Conservation (phyloP, 345 rosid genomes). For the Brassica rapa region DNA sequence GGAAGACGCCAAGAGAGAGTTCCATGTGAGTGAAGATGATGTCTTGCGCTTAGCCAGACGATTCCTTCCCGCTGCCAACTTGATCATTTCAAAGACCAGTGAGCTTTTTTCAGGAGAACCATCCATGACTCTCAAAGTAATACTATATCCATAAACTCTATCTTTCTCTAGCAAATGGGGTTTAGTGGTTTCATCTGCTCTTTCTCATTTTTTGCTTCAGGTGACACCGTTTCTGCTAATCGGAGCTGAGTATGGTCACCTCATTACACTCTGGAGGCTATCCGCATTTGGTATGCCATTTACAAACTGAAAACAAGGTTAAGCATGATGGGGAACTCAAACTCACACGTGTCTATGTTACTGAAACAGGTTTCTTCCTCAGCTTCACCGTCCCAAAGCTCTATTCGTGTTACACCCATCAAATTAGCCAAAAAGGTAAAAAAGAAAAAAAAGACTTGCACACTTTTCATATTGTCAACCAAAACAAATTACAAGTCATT, state of each 20-base stretch:
- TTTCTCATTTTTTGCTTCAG: conserved; percentile 38
- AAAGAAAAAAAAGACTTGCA: background rate
- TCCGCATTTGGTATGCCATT: conserved; percentile 60
- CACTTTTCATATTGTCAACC: conserved; percentile 6
- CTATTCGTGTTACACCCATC: conserved; percentile 61
- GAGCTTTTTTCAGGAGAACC: conserved; percentile 94
- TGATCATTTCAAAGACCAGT: conserved; percentile 62
- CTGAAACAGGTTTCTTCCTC: conserved; percentile 71
- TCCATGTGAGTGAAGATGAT: conserved; percentile 73
- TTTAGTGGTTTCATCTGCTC: conserved; percentile 2
- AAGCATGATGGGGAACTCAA: background rate
- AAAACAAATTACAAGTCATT: background rate
- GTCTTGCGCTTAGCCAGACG: conserved; percentile 59
- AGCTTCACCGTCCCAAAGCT: conserved; percentile 82
- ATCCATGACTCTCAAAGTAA: conserved; percentile 87
- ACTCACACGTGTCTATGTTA: conserved; percentile 21
- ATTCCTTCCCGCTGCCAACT: conserved; percentile 77
- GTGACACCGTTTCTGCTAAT: conserved; percentile 83
- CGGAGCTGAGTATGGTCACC: conserved; percentile 90
- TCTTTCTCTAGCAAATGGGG: background rate
- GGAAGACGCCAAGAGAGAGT: conserved; percentile 41
- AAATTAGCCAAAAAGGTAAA: conserved; percentile 61
- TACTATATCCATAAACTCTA: background rate
- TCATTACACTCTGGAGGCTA: conserved; percentile 72
- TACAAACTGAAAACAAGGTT: conserved; percentile 8